Percentiles rank a stretch among this genome's conserved stretches.
Conservation (phyloP, 495 filamentous ascomycete species). For the Penicillium cinerascens region DNA sequence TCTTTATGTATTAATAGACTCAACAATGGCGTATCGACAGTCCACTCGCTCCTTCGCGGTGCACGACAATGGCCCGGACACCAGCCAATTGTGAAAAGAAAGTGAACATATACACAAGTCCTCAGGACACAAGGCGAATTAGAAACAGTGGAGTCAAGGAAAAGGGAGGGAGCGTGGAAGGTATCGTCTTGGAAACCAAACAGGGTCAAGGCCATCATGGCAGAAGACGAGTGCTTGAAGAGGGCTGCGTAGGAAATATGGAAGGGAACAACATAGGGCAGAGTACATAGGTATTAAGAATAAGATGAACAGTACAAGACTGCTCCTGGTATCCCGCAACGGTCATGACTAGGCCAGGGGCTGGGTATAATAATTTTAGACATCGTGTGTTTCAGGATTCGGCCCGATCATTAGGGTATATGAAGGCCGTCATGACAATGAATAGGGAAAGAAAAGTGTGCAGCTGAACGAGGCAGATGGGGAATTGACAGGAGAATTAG, state of each 20-base stretch:
- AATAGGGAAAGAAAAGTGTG: constrained; percentile 2
- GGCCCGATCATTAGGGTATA: constrained; percentile 27
- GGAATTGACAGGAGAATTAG: neutral
- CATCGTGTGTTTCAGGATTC: constrained; percentile 16
- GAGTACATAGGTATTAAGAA: neutral
- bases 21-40: neutral
- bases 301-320: neutral
- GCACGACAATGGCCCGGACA: neutral
- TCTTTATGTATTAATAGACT: neutral
- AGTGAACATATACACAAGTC: neutral
- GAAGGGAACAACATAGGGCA: neutral
- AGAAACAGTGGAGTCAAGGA: neutral
- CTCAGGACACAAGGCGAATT: neutral
- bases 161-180: constrained; percentile 1
- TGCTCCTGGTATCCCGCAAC: neutral
- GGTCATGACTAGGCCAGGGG: constrained; percentile 5
- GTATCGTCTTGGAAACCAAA: constrained; percentile 6
- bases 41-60: neutral
- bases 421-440: constrained; percentile 13
- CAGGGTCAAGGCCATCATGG: neutral
- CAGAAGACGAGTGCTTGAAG: neutral
- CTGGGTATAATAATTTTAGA: constrained; percentile 22
- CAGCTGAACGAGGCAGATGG: neutral
- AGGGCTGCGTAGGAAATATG: neutral
- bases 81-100: neutral